These are phyloP conservation scores for Litchi chinensis DNA, from an alignment of 345 rosid species.

Conservation along the genomic window DNA sequence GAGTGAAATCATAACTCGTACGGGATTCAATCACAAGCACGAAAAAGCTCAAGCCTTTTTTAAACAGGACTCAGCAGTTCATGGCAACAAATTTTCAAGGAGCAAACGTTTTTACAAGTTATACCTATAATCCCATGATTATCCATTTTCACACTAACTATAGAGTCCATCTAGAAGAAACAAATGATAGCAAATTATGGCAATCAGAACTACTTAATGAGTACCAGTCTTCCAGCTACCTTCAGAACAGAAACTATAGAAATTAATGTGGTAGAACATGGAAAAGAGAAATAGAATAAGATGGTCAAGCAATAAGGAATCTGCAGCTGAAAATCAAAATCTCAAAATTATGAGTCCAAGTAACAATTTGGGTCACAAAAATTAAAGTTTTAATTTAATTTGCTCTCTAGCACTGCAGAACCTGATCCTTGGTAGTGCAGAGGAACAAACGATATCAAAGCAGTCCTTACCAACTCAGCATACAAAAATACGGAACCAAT, in stretches of 20 bases:
- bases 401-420: constrained; percentile 18
- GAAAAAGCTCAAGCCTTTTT: background rate
- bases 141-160: background rate
- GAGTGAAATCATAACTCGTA: background rate
- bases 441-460: constrained; percentile 8
- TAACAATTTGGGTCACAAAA: constrained; percentile 12
- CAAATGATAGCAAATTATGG: background rate
- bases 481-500: constrained; percentile 12
- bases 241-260: background rate
- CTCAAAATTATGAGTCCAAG: constrained; percentile 23
- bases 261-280: background rate
- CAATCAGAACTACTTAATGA: background rate
- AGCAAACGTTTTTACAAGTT: background rate
- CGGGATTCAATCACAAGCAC: background rate
- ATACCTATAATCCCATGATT: too few species aligned
- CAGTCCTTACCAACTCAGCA: constrained; percentile 13
- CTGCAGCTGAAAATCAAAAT: constrained; percentile 8
- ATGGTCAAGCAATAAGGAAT: background rate
- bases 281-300: background rate
- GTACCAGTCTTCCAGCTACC: background rate
- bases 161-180: background rate
- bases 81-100: too few species aligned
- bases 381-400: constrained; percentile 9
- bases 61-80: background rate
- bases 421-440: constrained; percentile 16